Evolutionary conservation across 2,329 filamentous ascomycete genomes (phyloP).

Genomic region (Zymoseptoria passerinii): DNA sequence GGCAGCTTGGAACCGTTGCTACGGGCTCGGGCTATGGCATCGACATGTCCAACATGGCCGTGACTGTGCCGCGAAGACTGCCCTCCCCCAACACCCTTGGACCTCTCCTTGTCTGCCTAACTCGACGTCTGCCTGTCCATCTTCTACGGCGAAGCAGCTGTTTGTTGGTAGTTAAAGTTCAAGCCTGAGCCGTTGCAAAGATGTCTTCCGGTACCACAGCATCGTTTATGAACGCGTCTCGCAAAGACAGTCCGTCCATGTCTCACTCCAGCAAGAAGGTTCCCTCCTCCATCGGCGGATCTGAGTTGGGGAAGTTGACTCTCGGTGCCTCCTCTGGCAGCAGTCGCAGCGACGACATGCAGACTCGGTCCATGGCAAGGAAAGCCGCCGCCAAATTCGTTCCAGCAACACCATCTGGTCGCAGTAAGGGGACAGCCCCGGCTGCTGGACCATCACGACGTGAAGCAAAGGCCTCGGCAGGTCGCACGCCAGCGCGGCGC

Average conservation of each 20-base stretch:
- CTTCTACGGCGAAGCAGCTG: conserved; percentile 10
- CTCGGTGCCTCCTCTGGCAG: conserved; percentile 1
- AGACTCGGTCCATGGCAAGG: conserved; percentile 10
- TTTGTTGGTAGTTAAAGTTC: conserved; percentile 2
- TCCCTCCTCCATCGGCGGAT: conserved; percentile 10
- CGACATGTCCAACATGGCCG: conserved; percentile 5
- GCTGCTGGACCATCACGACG: conserved; percentile 1
- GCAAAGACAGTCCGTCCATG: conserved; percentile 11
- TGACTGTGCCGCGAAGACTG: conserved; percentile 2
- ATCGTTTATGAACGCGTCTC: conserved; percentile 5
- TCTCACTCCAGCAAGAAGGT: conserved; percentile 7
- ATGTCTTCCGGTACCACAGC: conserved; percentile 7
- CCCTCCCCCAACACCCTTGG: conserved; percentile 1
- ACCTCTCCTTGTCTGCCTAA: conserved; percentile 8
- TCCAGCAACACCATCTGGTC: not conserved
- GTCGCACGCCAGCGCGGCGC: not conserved
- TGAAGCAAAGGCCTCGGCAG: not conserved
- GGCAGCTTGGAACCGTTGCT: conserved; percentile 14
- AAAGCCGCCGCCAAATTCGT: conserved; percentile 3
- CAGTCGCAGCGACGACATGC: conserved; percentile 4
- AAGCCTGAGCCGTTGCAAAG: not conserved
- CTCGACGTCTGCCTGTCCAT: not conserved
- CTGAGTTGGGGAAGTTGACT: conserved; percentile 11
- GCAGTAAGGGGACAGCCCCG: conserved; percentile 7
- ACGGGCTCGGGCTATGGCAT: conserved; percentile 6